phyloP scores from a whole-genome alignment of 2,329 filamentous ascomycete species.

The Penicillium frequentans region DNA sequence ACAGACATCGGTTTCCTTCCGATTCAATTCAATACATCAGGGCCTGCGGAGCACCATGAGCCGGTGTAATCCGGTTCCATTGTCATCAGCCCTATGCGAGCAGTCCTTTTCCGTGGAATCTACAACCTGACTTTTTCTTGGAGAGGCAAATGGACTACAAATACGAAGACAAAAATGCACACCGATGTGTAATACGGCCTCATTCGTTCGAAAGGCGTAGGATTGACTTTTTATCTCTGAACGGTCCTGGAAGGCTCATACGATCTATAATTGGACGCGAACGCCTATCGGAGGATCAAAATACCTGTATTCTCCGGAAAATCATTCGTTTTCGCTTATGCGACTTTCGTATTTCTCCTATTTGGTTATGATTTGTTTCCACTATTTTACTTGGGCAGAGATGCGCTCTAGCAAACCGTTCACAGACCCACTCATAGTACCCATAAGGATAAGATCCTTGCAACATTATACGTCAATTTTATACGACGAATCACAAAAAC shows the following conservation, averaged over 20 bases:
- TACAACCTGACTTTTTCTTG: background rate
- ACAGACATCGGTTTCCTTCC: background rate
- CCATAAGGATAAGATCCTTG: background rate
- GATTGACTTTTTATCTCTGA: background rate
- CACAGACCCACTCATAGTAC: background rate
- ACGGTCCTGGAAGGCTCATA: background rate
- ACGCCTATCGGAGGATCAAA: background rate
- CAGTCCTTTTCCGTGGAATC: background rate
- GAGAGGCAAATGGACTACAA: background rate
- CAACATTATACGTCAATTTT: background rate
- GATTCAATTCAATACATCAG: background rate
- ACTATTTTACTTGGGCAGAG: background rate
- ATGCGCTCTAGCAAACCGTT: background rate
- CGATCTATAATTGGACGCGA: background rate
- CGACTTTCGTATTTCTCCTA: background rate
- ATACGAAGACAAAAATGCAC: background rate
- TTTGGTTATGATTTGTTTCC: background rate
- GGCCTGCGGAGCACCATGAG: background rate
- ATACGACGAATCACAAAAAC: background rate
- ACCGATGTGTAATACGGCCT: background rate
- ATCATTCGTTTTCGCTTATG: background rate
- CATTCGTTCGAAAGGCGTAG: background rate
- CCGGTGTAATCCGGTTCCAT: background rate
- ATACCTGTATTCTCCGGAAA: background rate
- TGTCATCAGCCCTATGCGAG: background rate